phyloP scores from a whole-genome alignment of 768 basidiomycete genomes.

The Pisolithus marmoratus region DNA sequence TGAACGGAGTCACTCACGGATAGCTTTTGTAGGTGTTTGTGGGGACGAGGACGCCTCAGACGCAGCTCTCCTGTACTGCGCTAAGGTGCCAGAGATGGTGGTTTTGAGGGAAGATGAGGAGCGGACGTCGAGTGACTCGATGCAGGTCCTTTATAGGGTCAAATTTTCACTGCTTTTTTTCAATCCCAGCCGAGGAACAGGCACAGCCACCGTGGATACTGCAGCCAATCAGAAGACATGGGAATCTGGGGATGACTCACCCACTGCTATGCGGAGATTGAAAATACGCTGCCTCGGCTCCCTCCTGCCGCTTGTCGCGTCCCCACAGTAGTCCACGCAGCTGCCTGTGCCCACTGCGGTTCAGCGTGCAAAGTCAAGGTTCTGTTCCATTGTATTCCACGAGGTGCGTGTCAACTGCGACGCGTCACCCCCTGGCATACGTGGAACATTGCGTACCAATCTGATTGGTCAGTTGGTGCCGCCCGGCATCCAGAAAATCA shows the following conservation, averaged over 20 bases:
- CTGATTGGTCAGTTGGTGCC: not conserved
- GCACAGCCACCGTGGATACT: conserved; percentile 9
- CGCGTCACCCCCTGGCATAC: not conserved
- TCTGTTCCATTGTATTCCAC: not conserved
- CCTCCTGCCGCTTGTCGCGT: not conserved
- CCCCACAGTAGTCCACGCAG: not conserved
- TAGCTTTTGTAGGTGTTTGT: conserved; percentile 5
- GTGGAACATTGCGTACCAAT: not conserved
- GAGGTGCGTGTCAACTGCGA: not conserved
- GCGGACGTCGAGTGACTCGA: conserved; percentile 19
- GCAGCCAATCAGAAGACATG: conserved; percentile 14
- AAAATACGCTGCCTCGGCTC: too few relatives aligned
- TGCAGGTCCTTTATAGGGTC: conserved; percentile 20
- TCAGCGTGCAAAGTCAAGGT: not conserved
- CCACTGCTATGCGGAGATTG: too few relatives aligned
- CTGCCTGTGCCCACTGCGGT: not conserved
- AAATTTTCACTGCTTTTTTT: conserved; percentile 26
- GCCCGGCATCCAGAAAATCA: not conserved
- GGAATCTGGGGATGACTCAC: not conserved
- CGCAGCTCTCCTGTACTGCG: conserved; percentile 15
- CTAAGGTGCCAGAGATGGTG: conserved; percentile 14
- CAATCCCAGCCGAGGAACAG: conserved; percentile 29
- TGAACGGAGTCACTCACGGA: conserved; percentile 25
- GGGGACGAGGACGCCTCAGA: conserved; percentile 15
- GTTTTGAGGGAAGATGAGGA: conserved; percentile 9